Conservation (phyloP, 2,329 filamentous ascomycete species). For the Scleromitrula shiraiana region DNA sequence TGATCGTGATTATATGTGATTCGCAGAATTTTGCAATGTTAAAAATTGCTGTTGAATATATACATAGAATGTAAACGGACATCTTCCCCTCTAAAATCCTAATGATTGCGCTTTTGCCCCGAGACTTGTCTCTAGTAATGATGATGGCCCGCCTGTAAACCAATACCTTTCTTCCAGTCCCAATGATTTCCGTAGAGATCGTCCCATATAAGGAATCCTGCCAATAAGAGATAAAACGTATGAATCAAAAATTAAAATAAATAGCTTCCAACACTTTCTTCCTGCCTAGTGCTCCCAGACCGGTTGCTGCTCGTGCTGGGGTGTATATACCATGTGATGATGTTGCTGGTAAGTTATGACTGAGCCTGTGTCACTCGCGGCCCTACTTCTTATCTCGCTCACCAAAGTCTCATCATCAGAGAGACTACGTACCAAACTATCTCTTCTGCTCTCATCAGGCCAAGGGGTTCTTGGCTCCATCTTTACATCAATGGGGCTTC, state of each 20-base stretch:
- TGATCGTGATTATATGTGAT: neutral
- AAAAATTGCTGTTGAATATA: neutral
- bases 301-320: constrained; percentile 8
- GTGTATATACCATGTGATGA: constrained; percentile 11
- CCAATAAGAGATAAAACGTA: neutral
- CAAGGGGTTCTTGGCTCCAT: constrained; percentile 2
- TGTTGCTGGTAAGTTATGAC: constrained; percentile 13
- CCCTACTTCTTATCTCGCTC: constrained; percentile 15
- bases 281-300: constrained; percentile 5
- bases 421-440: neutral
- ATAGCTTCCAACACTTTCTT: neutral
- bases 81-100: neutral
- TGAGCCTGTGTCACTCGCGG: constrained; percentile 14
- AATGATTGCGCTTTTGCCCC: neutral
- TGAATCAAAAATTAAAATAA: neutral
- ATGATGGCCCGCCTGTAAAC: neutral
- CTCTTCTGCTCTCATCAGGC: neutral
- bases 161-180: neutral
- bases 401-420: constrained; percentile 9
- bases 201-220: neutral
- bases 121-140: neutral
- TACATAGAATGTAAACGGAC: neutral
- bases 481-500: neutral
- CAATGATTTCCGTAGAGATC: neutral
- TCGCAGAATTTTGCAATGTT: too few species aligned